These are phyloP conservation scores for Leccinellum luteum DNA, from an alignment of 768 basidiomycete species.

Conservation along the genomic window DNA sequence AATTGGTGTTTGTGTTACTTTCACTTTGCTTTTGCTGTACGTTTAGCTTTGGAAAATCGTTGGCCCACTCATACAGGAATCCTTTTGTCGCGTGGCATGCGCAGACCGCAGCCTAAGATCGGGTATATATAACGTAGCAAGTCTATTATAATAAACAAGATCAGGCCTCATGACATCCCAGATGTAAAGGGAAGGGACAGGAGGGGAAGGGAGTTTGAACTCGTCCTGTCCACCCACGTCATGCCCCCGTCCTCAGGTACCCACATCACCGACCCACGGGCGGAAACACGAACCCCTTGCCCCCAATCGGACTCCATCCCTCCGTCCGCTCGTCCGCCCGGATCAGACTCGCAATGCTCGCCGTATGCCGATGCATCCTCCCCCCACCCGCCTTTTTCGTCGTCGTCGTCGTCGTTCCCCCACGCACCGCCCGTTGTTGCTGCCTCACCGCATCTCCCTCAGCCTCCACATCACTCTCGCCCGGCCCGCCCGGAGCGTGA, in stretches of 20 bases:
- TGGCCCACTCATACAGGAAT: no score
- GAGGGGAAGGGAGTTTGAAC: background rate
- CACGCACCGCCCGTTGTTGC: slow-evolving; percentile 6
- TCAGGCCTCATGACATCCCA: background rate
- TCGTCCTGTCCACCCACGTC: background rate
- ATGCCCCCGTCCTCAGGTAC: no score
- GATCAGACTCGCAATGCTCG: slow-evolving; percentile 81
- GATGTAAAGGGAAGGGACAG: background rate
- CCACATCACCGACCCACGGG: slow-evolving; percentile 34
- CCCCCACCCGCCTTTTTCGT: slow-evolving; percentile 13
- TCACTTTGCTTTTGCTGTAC: no score
- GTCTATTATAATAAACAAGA: no score
- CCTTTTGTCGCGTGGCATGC: no score
- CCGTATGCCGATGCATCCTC: slow-evolving; percentile 71
- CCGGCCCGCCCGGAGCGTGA: background rate
- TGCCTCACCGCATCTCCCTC: slow-evolving; percentile 1
- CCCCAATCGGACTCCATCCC: slow-evolving; percentile 75
- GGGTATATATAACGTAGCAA: no score
- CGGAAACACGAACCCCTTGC: slow-evolving; percentile 51
- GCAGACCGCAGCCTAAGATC: no score
- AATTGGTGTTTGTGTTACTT: no score
- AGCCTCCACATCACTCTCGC: background rate
- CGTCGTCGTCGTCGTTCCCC: background rate
- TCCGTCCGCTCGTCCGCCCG: slow-evolving; percentile 73
- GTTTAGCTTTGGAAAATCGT: no score